Evolutionary conservation across 2,329 filamentous ascomycete genomes (phyloP), one percentile per base, ranked within the genome.

Genomic region (Chaetomium olivaceum): DNA sequence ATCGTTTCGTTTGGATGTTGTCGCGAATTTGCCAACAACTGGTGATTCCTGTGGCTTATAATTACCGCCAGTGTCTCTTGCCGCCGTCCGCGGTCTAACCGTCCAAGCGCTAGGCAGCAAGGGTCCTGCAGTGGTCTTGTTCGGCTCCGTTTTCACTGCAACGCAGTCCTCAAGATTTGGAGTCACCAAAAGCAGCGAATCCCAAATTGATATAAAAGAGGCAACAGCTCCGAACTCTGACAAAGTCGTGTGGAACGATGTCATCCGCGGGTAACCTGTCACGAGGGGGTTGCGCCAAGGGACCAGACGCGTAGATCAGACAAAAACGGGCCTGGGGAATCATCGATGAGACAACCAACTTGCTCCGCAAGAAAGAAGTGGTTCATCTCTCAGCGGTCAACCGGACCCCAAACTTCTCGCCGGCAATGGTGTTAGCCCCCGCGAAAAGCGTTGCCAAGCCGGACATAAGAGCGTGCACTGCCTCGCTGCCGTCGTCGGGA

Each of bases 61-160:
- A 43, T 62, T 63, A 57, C n/a, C 54, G 23, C 65, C 57, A 29
- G 50, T 21, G 51, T 58, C 31, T 33, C 51, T 29, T 23, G 46
- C 50, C 39, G 50, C 43, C 21, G 33, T 14, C 62, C 51, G 62
- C 33, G 19, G 52, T 59, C 56, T n/a, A 51, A 27, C 39, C 39
- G 39, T 23, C 19, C 31, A 56, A 57, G 56, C 67, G 59, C 59
- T 43, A 69, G 60, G 65, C 63, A 65, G 60, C 67, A 67, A 64
- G 67, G 65, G 63, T 65, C 58, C 46, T 67, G n/a, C n/a, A n/a
- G n/a, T n/a, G 23, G 48, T 55, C 59, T 55, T 8, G 52, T 54
- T 55, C 14, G 57, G 43, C 39, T 61, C 65, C 61, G 65, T 64
- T 64, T 61, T 23, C 36, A 46, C 23, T 64, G 36, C 65, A 11